phyloP scores from a whole-genome alignment of 495 filamentous ascomycete genomes.

The Sphaerosporella brunnea region DNA sequence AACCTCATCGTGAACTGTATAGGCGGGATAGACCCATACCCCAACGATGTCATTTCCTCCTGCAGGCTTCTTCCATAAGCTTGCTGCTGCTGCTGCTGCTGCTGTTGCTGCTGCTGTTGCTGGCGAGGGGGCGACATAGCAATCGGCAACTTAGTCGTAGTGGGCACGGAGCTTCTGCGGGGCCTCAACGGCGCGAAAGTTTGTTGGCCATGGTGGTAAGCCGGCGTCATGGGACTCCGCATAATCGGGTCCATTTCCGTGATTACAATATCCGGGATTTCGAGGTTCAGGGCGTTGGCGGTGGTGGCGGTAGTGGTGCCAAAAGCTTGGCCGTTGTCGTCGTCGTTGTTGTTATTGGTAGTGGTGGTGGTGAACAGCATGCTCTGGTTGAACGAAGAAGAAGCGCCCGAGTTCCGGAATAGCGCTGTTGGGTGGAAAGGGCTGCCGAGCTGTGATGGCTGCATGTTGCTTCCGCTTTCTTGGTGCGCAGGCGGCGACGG shows the following conservation, averaged over 20 bases:
- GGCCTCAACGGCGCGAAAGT: no score
- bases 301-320: background rate
- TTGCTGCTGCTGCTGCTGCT: background rate
- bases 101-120: background rate
- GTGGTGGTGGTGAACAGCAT: no score
- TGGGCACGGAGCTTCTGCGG: no score
- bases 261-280: background rate
- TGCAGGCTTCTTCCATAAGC: background rate
- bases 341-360: background rate
- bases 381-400: no score
- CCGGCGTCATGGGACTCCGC: background rate
- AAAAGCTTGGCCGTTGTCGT: background rate
- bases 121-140: no score
- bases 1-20: background rate
- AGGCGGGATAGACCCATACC: background rate
- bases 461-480: no score
- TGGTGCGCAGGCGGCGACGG: background rate
- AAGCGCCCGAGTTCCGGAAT: no score
- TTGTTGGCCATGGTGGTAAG: background rate
- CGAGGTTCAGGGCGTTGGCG: background rate
- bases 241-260: background rate
- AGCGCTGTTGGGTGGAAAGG: no score
- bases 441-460: no score
- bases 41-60: background rate
- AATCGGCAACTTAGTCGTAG: no score